Evolutionary conservation across 306 rosid species (phyloP).

Genomic region (Acmispon strigosus): DNA sequence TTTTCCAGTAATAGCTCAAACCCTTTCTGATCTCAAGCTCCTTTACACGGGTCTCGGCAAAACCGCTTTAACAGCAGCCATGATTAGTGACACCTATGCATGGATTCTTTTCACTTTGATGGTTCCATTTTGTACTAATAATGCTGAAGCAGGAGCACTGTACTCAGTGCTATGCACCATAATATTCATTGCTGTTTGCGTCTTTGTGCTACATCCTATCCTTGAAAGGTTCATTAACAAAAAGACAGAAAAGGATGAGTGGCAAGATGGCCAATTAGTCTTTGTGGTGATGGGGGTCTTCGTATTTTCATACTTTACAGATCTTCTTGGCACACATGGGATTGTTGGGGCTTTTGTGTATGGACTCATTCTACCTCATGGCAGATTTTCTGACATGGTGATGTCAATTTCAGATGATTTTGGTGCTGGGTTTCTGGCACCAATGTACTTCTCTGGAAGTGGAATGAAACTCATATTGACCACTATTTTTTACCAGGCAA

Average conservation of each 20-base stretch:
- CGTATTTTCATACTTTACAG: slow-evolving; percentile 12
- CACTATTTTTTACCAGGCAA: too few species aligned
- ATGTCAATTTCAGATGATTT: too few species aligned
- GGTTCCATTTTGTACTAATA: slow-evolving; percentile 9
- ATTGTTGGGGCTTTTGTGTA: slow-evolving; percentile 47
- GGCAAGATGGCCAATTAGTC: slow-evolving; percentile 13
- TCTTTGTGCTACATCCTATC: slow-evolving; percentile 23
- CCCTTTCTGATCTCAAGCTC: slow-evolving; percentile 38
- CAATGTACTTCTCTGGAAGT: too few species aligned
- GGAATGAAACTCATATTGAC: too few species aligned
- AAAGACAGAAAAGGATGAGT: slow-evolving; percentile 8
- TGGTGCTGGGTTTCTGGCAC: too few species aligned
- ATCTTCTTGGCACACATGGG: slow-evolving; percentile 30
- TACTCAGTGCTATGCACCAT: not conserved
- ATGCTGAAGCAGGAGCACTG: not conserved
- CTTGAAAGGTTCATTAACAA: not conserved
- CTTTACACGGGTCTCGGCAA: slow-evolving; percentile 35
- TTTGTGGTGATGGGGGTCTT: slow-evolving; percentile 28
- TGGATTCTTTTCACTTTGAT: slow-evolving; percentile 34
- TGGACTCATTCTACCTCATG: slow-evolving; percentile 40
- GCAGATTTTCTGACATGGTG: not conserved
- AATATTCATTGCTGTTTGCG: not conserved
- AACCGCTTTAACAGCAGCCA: slow-evolving; percentile 20
- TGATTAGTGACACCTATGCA: slow-evolving; percentile 28
- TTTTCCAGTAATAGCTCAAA: slow-evolving; percentile 34